phyloP scores from a whole-genome alignment of 2,329 filamentous ascomycete genomes.

The Curvularia sp. region DNA sequence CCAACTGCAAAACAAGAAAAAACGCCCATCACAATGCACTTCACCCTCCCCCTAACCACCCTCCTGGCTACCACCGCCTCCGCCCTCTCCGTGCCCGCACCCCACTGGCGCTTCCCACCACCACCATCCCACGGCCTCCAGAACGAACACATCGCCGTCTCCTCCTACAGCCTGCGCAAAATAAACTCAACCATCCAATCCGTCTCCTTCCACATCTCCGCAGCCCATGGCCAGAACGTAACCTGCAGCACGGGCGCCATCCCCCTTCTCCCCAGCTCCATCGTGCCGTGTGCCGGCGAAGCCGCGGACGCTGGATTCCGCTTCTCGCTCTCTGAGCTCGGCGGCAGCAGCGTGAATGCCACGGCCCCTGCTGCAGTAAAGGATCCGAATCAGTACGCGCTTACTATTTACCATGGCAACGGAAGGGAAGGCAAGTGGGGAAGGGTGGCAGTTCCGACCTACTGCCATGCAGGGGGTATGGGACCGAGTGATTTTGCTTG shows the following conservation, averaged over 20 bases:
- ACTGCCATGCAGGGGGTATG: conserved; percentile 33
- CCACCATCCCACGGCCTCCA: background rate
- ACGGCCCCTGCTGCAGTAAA: background rate
- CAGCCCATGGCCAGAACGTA: conserved; percentile 24
- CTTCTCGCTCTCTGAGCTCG: background rate
- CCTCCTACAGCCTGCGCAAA: conserved; percentile 30
- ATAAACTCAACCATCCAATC: conserved; percentile 24
- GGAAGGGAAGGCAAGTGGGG: conserved; percentile 13
- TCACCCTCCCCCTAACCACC: conserved; percentile 27
- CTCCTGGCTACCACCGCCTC: conserved; percentile 29
- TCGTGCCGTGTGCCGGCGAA: background rate
- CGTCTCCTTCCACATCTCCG: conserved; percentile 32
- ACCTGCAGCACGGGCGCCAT: conserved; percentile 20
- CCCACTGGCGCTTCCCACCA: conserved; percentile 19
- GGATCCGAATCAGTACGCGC: background rate
- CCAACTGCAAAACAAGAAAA: background rate
- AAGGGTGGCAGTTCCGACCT: conserved; percentile 20
- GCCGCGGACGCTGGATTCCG: background rate
- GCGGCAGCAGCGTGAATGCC: background rate
- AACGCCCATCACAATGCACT: conserved; percentile 20
- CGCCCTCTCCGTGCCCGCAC: conserved; percentile 28
- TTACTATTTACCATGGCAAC: background rate
- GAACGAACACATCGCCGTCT: conserved; percentile 32
- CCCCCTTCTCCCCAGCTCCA: conserved; percentile 18
- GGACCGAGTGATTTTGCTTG: conserved; percentile 29